These are phyloP conservation scores for Annona squamosa DNA, from an alignment of 164 flowering plant genomes.

Conservation along the genomic window DNA sequence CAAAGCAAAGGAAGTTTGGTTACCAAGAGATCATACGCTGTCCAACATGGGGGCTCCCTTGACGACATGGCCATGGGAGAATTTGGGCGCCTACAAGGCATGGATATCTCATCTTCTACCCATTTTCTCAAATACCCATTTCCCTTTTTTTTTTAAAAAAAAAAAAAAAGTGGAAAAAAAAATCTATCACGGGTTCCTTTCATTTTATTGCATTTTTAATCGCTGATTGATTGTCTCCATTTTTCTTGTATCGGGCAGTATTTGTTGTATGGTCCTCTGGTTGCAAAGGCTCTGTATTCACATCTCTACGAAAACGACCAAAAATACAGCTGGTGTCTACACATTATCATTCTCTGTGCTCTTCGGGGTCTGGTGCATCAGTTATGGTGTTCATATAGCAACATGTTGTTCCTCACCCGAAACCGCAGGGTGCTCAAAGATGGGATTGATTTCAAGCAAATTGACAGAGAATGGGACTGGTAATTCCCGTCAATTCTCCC, in stretches of 20 bases:
- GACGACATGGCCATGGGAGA: conserved; percentile 31
- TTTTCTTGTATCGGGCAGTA: conserved; percentile 31
- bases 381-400: conserved; percentile 39
- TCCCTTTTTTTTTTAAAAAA: not conserved
- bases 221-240: not conserved
- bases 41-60: conserved; percentile 19
- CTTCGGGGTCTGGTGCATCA: conserved; percentile 45
- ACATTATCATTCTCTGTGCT: conserved; percentile 43
- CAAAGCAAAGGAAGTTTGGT: not conserved
- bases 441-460: conserved; percentile 67
- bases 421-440: conserved; percentile 37
- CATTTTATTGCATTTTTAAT: not conserved
- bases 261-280: conserved; percentile 57
- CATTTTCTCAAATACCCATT: not conserved
- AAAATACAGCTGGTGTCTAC: conserved; percentile 43
- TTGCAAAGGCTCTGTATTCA: conserved; percentile 38
- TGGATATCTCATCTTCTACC: not conserved
- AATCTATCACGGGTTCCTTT: not conserved
- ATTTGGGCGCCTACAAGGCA: conserved; percentile 26
- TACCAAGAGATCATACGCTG: not conserved
- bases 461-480: conserved; percentile 87
- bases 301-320: conserved; percentile 18
- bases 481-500: conserved; percentile 14
- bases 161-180: too few species aligned
- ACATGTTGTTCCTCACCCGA: conserved; percentile 55